These are phyloP conservation scores for Kazachstania martiniae DNA, from an alignment of 805 yeast genomes.

Conservation along the genomic window DNA sequence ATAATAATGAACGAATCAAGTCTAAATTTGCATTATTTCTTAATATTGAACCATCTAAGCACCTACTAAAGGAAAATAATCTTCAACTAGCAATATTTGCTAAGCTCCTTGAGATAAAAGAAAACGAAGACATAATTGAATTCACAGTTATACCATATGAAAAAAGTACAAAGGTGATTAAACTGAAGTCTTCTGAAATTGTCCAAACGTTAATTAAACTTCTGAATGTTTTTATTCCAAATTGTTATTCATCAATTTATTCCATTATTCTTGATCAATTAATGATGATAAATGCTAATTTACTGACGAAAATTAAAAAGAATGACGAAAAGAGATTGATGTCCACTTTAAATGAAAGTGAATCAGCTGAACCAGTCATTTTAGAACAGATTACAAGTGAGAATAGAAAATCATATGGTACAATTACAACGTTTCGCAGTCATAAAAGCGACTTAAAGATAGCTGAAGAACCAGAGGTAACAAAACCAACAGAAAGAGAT, in stretches of 20 bases:
- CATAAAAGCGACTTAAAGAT: slow-evolving; percentile 18
- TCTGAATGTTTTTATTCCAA: slow-evolving; percentile 9
- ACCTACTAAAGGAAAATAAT: slow-evolving; percentile 28
- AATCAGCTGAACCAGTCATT: neutral
- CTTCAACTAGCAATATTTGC: slow-evolving; percentile 42
- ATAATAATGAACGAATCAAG: slow-evolving; percentile 42
- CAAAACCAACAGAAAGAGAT: neutral
- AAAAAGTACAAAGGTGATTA: slow-evolving; percentile 6
- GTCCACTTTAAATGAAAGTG: neutral
- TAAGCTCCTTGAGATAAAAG: slow-evolving; percentile 15
- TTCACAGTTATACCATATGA: slow-evolving; percentile 9
- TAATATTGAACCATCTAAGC: slow-evolving; percentile 38
- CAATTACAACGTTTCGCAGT: slow-evolving; percentile 26
- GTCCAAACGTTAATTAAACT: slow-evolving; percentile 4
- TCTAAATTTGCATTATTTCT: slow-evolving; percentile 59
- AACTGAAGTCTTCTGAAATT: slow-evolving; percentile 9
- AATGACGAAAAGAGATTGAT: neutral
- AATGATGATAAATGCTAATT: slow-evolving; percentile 12
- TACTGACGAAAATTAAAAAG: slow-evolving; percentile 8
- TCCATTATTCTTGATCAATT: slow-evolving; percentile 15
- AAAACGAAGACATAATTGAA: slow-evolving; percentile 17
- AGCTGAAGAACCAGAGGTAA: neutral
- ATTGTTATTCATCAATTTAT: slow-evolving; percentile 16
- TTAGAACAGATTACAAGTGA: slow-evolving; percentile 7
- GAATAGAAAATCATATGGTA: slow-evolving; percentile 21